Evolutionary conservation across 129 eudicot species (phyloP).

Genomic region (Arctium lappa): DNA sequence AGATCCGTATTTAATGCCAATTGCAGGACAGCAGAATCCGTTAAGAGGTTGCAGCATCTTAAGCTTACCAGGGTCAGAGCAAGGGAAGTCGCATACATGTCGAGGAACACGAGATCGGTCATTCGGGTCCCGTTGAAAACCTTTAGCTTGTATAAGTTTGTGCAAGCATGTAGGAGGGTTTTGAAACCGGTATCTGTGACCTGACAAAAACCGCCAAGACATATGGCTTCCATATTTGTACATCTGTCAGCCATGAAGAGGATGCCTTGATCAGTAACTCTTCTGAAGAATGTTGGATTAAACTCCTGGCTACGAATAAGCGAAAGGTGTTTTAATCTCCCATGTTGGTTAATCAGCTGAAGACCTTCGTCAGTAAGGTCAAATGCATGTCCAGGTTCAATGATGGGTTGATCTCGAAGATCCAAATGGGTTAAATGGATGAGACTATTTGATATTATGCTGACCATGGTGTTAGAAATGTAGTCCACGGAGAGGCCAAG

Average conservation of each 20-base stretch:
- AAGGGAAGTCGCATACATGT: conserved; percentile 88
- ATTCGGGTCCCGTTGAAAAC: conserved; percentile 80
- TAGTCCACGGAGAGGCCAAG: conserved; percentile 90
- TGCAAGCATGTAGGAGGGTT: conserved; percentile 84
- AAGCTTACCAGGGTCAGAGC: conserved; percentile 70
- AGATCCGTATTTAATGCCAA: conserved; percentile 67
- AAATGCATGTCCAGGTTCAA: conserved; percentile 76
- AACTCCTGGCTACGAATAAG: conserved; percentile 89
- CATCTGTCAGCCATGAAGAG: conserved; percentile 94
- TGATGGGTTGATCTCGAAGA: conserved; percentile 92
- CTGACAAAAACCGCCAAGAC: conserved; percentile 93
- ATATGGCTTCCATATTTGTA: conserved; percentile 74
- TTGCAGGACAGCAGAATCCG: conserved; percentile 56
- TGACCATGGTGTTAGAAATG: conserved; percentile 84
- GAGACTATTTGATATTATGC: conserved; percentile 60
- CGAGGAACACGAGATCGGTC: conserved; percentile 88
- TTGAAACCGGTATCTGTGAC: conserved; percentile 94
- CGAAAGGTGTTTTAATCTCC: conserved; percentile 76
- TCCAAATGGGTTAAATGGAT: conserved; percentile 71
- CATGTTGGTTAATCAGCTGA: conserved; percentile 70
- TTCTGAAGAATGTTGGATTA: conserved; percentile 65
- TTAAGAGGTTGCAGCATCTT: conserved; percentile 89
- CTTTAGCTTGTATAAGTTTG: conserved; percentile 61
- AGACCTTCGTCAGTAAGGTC: conserved; percentile 87
- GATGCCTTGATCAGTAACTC: conserved; percentile 94